Percentiles rank a stretch among this genome's conserved stretches.
These are phyloP conservation scores for Babesia microti DNA, from an alignment of 169 alveolate species.

Conservation along the genomic window DNA sequence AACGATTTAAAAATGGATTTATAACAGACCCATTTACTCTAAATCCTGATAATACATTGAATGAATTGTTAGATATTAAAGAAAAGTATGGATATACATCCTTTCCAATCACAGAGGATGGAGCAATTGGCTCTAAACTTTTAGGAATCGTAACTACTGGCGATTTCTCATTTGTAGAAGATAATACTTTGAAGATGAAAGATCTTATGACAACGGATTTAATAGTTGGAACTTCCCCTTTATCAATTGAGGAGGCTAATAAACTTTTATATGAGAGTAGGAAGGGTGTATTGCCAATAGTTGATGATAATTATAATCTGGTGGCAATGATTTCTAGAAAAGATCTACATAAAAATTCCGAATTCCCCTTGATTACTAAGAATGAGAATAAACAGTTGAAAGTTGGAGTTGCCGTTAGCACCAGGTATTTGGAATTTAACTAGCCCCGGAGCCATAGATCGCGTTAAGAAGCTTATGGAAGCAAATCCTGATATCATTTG, in stretches of 20 bases:
- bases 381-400: slow-evolving; percentile 73
- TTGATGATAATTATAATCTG: slow-evolving; percentile 64
- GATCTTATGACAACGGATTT: slow-evolving; percentile 73
- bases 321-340: slow-evolving; percentile 75
- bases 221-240: slow-evolving; percentile 66
- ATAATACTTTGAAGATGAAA: slow-evolving; percentile 54
- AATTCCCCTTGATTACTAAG: slow-evolving; percentile 75
- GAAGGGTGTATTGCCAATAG: slow-evolving; percentile 76
- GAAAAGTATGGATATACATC: slow-evolving; percentile 57
- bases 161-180: slow-evolving; percentile 71
- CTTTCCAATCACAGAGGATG: slow-evolving; percentile 76
- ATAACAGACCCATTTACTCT: slow-evolving; percentile 73
- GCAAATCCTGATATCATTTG: slow-evolving; percentile 66
- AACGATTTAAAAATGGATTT: slow-evolving; percentile 81
- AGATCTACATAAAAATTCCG: slow-evolving; percentile 72
- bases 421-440: slow-evolving; percentile 31
- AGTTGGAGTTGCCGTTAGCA: slow-evolving; percentile 77
- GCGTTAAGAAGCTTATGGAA: slow-evolving; percentile 42
- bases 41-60: slow-evolving; percentile 69
- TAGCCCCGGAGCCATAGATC: slow-evolving; percentile 40
- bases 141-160: slow-evolving; percentile 75
- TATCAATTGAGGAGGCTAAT: slow-evolving; percentile 71
- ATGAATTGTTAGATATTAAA: slow-evolving; percentile 58
- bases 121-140: slow-evolving; percentile 71
- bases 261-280: slow-evolving; percentile 56